Evolutionary conservation across 2,329 filamentous ascomycete genomes (phyloP).

Genomic region (Alternaria novae-zelandiae): DNA sequence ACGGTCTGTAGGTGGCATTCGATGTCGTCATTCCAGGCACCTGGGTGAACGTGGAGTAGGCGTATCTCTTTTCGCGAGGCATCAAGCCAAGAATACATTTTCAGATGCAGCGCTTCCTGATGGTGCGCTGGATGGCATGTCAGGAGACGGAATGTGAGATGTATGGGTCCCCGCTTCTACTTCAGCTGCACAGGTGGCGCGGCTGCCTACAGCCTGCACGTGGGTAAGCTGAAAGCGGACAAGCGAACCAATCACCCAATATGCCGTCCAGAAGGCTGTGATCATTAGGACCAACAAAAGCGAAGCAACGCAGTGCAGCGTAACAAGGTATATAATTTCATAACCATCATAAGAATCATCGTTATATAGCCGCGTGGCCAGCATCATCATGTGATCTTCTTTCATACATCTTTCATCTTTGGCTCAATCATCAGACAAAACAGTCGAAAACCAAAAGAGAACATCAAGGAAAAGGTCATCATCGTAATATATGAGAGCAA

Average conservation of each 20-base stretch:
- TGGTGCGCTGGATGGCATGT: too few relatives aligned
- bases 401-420: conserved; percentile 24
- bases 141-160: too few relatives aligned
- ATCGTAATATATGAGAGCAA: background rate
- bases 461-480: background rate
- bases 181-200: too few relatives aligned
- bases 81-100: background rate
- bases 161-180: too few relatives aligned
- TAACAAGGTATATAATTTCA: conserved; percentile 9
- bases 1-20: background rate
- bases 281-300: background rate
- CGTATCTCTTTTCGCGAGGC: conserved; percentile 2
- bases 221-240: too few relatives aligned
- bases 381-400: background rate
- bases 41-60: background rate
- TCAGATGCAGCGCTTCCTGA: too few relatives aligned
- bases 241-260: too few relatives aligned
- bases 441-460: background rate
- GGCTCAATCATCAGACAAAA: conserved; percentile 6
- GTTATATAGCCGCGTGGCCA: conserved; percentile 20
- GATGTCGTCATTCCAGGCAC: background rate
- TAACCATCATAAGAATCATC: conserved; percentile 14
- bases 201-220: too few relatives aligned
- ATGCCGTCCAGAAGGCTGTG: too few relatives aligned
- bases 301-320: background rate